Base-by-base conservation (phyloP, 2,329 filamentous ascomycete genomes). In the Diplodia scrobiculata region DNA sequence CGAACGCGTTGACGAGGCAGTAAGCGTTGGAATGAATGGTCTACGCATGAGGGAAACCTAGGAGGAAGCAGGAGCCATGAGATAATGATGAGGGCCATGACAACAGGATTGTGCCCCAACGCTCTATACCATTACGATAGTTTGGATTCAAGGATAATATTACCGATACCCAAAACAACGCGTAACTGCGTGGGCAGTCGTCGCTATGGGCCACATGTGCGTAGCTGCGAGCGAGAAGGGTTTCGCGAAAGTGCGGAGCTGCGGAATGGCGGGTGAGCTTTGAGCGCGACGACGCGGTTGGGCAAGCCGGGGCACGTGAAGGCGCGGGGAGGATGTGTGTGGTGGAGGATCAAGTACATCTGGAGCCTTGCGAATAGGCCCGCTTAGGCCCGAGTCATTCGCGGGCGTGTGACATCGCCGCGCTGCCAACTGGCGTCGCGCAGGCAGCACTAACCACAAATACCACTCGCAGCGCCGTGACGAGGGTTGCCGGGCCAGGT, bases 401-500 rank as follows among this genome's bases (percentile, higher is more conserved):
- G 11, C 41, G 60, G 27, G 27, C 60, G 34, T 63, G 60, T 63
- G 60, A 63, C 60, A 52, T 41, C 21, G 60, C 58, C 34, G 19
- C 27, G 29, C 32, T 36, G 58, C 58, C 58, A 62, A 45, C 47
- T 41, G 58, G 58, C 45, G 58, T 25, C 52, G 60, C 45, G 60
- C 60, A 63, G 60, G 60, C 50, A 52, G 60, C 48, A 53, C 60
- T 63, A 52, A 32, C 27, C 48, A 41, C 50, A 53, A 63, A 50
- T 48, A 51, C 50, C 29, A 45, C 54, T 21, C 13, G 38, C 51
- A 59, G 36, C 36, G 53, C 41, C 14, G 54, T 60, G 59, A 63
- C 59, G 48, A 63, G 59, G 25, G 59, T 63, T 63, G 59, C 59
- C 59, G 59, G 48, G 48, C 59, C 55, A 60, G 54, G 13, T 45